Evolutionary conservation across 768 basidiomycete genomes (phyloP).

Genomic region (Amanita molliuscula): DNA sequence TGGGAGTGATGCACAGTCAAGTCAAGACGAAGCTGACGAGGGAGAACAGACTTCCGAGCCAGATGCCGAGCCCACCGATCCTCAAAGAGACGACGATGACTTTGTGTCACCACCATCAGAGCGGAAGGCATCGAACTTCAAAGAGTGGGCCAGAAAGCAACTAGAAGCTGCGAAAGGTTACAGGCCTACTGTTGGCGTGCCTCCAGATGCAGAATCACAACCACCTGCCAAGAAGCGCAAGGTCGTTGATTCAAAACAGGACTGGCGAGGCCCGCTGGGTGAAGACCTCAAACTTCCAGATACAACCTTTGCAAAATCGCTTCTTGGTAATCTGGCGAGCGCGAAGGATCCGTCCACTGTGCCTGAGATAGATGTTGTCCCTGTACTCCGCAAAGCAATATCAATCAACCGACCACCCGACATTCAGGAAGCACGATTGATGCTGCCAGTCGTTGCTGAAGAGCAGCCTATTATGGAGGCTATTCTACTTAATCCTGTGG

Average conservation of each 20-base stretch:
- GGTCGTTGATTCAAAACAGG: slow-evolving; percentile 17
- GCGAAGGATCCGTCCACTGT: slow-evolving; percentile 8
- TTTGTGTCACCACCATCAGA: slow-evolving; percentile 15
- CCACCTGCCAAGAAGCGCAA: slow-evolving; percentile 32
- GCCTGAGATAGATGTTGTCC: slow-evolving; percentile 6
- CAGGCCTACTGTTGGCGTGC: slow-evolving; percentile 1
- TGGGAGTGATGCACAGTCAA: slow-evolving; percentile 13
- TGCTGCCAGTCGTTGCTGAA: slow-evolving; percentile 84
- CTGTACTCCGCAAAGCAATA: slow-evolving; percentile 26
- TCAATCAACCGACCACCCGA: slow-evolving; percentile 54
- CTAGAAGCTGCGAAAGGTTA: slow-evolving; percentile 40
- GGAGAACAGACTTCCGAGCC: slow-evolving; percentile 11
- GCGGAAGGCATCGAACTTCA: slow-evolving; percentile 54
- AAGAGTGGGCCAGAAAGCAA: slow-evolving; percentile 84
- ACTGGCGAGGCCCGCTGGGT: slow-evolving; percentile 76
- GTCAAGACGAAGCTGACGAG: slow-evolving; percentile 15
- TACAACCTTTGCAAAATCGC: slow-evolving; percentile 46
- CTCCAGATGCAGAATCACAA: slow-evolving; percentile 12
- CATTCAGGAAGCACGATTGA: slow-evolving; percentile 65
- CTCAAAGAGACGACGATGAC: slow-evolving; percentile 12
- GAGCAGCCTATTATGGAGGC: slow-evolving; percentile 94
- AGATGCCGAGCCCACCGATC: not conserved
- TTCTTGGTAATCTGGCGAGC: slow-evolving; percentile 19
- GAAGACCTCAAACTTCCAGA: slow-evolving; percentile 56
- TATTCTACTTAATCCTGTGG: slow-evolving; percentile 75